A percentile compares a stretch with the other conserved stretches of the same genome.
Conservation (phyloP, 345 rosid species). For the Salix purpurea region DNA sequence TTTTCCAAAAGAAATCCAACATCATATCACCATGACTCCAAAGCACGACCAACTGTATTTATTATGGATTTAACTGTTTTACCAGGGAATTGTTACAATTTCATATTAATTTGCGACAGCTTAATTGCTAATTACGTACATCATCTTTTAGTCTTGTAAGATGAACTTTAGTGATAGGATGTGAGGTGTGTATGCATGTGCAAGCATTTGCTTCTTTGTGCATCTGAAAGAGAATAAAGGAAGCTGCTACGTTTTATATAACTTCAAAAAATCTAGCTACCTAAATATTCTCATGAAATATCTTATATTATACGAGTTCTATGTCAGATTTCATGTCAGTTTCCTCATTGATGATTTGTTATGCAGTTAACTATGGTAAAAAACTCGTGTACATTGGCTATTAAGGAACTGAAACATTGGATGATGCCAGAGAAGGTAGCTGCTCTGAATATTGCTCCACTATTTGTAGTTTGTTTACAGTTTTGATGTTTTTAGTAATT, state of each 20-base stretch:
- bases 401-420: slow-evolving; percentile 72
- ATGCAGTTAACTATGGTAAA: slow-evolving; percentile 62
- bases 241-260: not conserved
- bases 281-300: not conserved
- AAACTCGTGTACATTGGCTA: slow-evolving; percentile 53
- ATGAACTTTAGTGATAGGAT: not conserved
- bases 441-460: not conserved
- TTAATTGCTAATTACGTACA: not conserved
- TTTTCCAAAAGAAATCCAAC: not conserved
- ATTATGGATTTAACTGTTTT: not conserved
- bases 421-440: slow-evolving; percentile 73
- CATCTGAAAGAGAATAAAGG: not conserved
- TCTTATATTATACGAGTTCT: not conserved
- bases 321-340: not conserved
- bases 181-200: not conserved
- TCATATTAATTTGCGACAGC: not conserved
- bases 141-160: not conserved
- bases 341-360: not conserved
- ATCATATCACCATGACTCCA: not conserved
- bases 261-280: not conserved
- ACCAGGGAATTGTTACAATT: not conserved
- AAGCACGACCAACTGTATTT: not conserved
- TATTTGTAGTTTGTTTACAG: not conserved
- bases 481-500: slow-evolving; percentile 1
- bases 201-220: not conserved